Conservation (phyloP, 768 basidiomycete genomes). For the Leccinum pellstonianum region DNA sequence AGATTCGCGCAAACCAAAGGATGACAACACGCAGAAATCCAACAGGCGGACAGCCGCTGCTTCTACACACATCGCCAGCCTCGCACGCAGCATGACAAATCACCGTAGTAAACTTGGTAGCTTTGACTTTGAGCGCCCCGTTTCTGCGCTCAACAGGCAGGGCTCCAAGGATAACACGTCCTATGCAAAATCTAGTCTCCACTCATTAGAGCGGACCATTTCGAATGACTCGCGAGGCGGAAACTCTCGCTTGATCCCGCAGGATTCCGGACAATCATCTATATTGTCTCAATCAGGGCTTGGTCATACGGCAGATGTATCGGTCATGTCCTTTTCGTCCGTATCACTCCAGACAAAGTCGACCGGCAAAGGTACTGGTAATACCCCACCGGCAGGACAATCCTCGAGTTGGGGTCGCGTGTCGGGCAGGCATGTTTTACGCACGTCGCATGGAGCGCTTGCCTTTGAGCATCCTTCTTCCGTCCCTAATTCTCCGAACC, state of each 20-base stretch:
- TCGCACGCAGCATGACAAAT: constrained; percentile 31
- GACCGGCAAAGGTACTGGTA: constrained; percentile 25
- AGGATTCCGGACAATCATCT: constrained; percentile 18
- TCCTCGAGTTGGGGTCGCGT: constrained; percentile 61
- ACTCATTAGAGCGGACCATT: constrained; percentile 24
- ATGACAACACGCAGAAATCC: constrained; percentile 25
- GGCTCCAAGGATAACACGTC: constrained; percentile 8
- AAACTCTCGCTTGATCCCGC: constrained; percentile 9
- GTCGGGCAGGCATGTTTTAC: constrained; percentile 39
- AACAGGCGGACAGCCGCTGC: constrained; percentile 18
- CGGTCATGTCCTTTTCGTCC: constrained; percentile 33
- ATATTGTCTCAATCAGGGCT: constrained; percentile 30
- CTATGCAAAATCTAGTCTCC: constrained; percentile 16
- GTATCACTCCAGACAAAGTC: constrained; percentile 42
- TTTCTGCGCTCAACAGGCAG: constrained; percentile 35
- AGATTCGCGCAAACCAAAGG: constrained; percentile 24
- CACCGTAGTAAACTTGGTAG: constrained; percentile 64
- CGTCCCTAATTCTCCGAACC: constrained; percentile 39
- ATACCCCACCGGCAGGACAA: constrained; percentile 35
- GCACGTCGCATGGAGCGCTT: constrained; percentile 58
- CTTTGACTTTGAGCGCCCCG: constrained; percentile 75
- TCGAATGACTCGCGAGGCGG: constrained; percentile 27
- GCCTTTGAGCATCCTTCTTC: constrained; percentile 68
- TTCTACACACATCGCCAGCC: constrained; percentile 4
- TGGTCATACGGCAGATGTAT: constrained; percentile 38